phyloP scores from a whole-genome alignment of 2,329 filamentous ascomycete species.

The Chaetomiaceae sp. region DNA sequence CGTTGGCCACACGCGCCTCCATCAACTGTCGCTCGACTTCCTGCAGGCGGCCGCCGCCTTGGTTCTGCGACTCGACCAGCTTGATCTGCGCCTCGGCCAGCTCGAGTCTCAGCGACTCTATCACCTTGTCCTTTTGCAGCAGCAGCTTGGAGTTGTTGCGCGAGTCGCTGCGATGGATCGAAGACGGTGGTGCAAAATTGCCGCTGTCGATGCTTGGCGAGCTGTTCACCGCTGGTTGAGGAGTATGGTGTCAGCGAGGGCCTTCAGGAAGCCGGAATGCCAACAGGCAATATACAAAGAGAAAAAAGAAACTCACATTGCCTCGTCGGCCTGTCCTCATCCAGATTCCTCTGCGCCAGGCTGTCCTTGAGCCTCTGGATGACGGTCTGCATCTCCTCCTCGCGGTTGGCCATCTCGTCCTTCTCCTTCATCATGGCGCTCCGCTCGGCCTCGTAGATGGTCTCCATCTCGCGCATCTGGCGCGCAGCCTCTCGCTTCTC shows the following conservation, averaged over 20 bases:
- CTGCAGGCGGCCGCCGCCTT: conserved; percentile 78
- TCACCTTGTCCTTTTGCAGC: conserved; percentile 92
- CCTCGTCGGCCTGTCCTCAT: conserved; percentile 54
- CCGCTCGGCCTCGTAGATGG: conserved; percentile 86
- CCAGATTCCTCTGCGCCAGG: conserved; percentile 67
- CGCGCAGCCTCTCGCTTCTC: conserved; percentile 80
- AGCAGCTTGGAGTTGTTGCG: conserved; percentile 85
- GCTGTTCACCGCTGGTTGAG: conserved; percentile 41
- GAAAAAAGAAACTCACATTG: conserved; percentile 43
- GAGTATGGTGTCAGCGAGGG: conserved; percentile 10
- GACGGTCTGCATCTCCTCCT: conserved; percentile 85
- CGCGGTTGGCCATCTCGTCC: conserved; percentile 75
- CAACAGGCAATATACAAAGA: not conserved
- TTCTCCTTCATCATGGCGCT: conserved; percentile 86
- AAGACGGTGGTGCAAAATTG: conserved; percentile 82
- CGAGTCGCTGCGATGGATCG: conserved; percentile 81
- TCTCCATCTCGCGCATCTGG: conserved; percentile 85
- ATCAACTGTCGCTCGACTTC: conserved; percentile 88
- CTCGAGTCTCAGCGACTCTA: conserved; percentile 86
- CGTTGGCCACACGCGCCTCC: conserved; percentile 93
- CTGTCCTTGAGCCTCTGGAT: conserved; percentile 91
- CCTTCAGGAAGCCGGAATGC: too few relatives aligned
- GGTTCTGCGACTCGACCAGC: conserved; percentile 87
- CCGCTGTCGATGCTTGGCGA: conserved; percentile 67
- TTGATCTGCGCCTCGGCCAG: conserved; percentile 95